These are phyloP conservation scores for Citrus medica DNA, from an alignment of 345 rosid genomes.

Conservation along the genomic window DNA sequence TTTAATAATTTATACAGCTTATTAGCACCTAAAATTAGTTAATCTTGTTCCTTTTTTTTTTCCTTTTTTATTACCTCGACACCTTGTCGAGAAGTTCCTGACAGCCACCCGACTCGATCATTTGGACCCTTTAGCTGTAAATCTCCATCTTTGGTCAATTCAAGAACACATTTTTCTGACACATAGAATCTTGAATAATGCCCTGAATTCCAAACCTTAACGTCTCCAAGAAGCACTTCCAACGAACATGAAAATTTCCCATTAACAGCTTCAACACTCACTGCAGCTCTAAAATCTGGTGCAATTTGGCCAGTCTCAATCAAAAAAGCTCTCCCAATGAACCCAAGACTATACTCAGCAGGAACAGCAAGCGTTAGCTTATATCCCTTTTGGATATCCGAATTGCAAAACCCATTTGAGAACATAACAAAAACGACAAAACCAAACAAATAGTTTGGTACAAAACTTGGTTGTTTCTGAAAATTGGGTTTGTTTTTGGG, in stretches of 20 bases:
- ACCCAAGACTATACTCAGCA: conserved; percentile 35
- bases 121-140: conserved; percentile 56
- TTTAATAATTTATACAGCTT: not conserved
- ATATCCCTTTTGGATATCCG: conserved; percentile 49
- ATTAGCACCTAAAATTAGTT: not conserved
- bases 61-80: conserved; percentile 69
- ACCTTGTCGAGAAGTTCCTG: conserved; percentile 81
- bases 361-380: conserved; percentile 58
- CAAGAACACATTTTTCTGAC: conserved; percentile 51
- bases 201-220: conserved; percentile 87
- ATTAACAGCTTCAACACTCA: conserved; percentile 59
- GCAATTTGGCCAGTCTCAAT: conserved; percentile 36
- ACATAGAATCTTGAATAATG: conserved; percentile 62
- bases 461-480: not conserved
- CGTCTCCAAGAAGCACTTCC: conserved; percentile 72
- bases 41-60: not conserved
- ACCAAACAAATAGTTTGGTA: conserved; percentile 14
- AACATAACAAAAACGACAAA: conserved; percentile 22
- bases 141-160: conserved; percentile 68
- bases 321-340: conserved; percentile 67
- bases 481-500: not conserved
- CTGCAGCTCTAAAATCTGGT: conserved; percentile 58
- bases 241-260: conserved; percentile 61
- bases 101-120: conserved; percentile 67
- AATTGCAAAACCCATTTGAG: conserved; percentile 31